Evolutionary conservation across 805 yeast species (phyloP), one percentile per base, ranked within the genome.

Genomic region (Candida golubevii): DNA sequence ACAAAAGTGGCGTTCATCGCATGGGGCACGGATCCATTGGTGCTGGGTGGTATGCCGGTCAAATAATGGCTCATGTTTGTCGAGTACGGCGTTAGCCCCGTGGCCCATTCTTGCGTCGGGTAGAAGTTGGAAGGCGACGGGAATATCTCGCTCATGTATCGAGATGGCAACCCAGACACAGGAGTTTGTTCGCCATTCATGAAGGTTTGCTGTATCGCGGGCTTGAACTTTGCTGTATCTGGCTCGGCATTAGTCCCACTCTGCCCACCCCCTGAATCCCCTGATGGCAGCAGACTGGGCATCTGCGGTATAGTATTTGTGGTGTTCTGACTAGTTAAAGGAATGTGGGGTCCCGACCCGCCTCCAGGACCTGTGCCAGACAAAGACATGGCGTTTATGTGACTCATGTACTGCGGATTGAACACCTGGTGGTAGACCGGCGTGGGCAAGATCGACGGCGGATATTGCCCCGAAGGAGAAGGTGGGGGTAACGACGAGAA

Each of bases 81-180:
- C 40, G 62, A 60, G 37, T 58, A 61, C 23, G 73, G 73, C 1
- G 75, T 67, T 57, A 66, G 61, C 0, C 73, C 71, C 12, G 69
- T 58, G 27, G 59, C 66, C 75, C 75, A 71, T 39, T 71, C 75
- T 38, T 68, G 75, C 2, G 79, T 72, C 7, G 81, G 77, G 55
- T 84, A 86, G 53, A 82, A 80, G 49, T 78, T 84, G n/a, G 82
- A 77, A 0, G 96, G 96, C 6, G 91, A 84, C 28, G 89, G 90
- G 55, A 87, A 80, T 58, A 83, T 69, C 54, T 86, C 95, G 46
- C 75, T 75, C 35, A 85, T 79, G 54, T 81, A 86, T 41, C 85
- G 72, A 2, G 86, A 78, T 2, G 95, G 90, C 23, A 86, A 65
- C 0, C 80, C 82, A 7, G 84, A 83, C 3, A 84, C 62, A 3